phyloP scores from a whole-genome alignment of 2,329 filamentous ascomycete genomes.

The Helicocarpus griseus region DNA sequence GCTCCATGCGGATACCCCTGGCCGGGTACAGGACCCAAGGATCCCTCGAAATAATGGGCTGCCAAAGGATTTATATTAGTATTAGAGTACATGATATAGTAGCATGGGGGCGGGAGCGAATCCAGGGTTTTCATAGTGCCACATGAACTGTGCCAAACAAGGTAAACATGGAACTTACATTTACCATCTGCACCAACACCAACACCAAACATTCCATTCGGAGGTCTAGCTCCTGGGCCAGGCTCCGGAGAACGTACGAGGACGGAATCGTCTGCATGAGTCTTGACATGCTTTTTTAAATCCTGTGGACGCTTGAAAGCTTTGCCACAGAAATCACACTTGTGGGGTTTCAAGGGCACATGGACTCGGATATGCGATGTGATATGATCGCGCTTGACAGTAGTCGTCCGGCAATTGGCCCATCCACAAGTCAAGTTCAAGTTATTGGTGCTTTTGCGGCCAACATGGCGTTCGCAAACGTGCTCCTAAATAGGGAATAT shows the following conservation, averaged over 20 bases:
- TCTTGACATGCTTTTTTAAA: conserved; percentile 99
- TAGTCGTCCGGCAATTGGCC: conserved; percentile 92
- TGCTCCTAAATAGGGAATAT: conserved; percentile 62
- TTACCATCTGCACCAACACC: conserved; percentile 22
- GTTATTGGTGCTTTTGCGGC: conserved; percentile 98
- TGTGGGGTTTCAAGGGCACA: conserved; percentile 97
- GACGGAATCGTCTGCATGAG: conserved; percentile 90
- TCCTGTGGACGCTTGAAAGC: conserved; percentile 98
- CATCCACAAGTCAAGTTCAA: conserved; percentile 94
- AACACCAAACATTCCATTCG: conserved; percentile 31
- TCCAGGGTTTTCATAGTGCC: too few species aligned
- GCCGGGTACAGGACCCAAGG: conserved; percentile 40
- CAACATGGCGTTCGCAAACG: conserved; percentile 95
- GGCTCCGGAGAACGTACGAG: conserved; percentile 55
- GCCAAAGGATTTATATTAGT: conserved; percentile 23
- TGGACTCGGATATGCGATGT: conserved; percentile 98
- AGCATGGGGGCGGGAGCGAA: too few species aligned
- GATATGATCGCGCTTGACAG: conserved; percentile 97
- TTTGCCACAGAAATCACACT: conserved; percentile 97
- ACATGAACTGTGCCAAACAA: conserved; percentile 1
- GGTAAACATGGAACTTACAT: conserved; percentile 17
- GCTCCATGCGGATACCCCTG: conserved; percentile 33
- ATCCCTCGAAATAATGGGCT: conserved; percentile 47
- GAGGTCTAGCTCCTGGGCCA: conserved; percentile 35
- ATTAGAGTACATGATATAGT: background rate